A percentile compares a stretch with the other conserved stretches of the same genome.
phyloP scores from a whole-genome alignment of 192 early-diverging fungal genomes.

The Coemansia sp. region DNA sequence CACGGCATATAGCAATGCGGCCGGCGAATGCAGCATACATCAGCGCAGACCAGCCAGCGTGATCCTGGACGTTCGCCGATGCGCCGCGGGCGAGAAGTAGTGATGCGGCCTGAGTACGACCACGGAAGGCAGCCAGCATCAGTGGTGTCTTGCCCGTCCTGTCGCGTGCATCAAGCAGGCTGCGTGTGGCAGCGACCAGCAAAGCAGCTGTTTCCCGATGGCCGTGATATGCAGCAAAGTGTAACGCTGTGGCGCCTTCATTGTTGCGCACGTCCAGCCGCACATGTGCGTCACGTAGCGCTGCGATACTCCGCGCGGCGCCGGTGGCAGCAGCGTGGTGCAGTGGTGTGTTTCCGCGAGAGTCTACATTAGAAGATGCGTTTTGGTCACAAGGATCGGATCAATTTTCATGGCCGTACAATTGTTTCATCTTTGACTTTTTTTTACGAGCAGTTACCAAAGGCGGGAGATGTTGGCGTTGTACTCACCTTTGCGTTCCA shows the following conservation, averaged over 20 bases:
- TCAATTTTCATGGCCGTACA: neutral
- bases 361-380: conserved; percentile 16
- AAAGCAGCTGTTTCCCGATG: conserved; percentile 14
- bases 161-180: conserved; percentile 12
- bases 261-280: conserved; percentile 14
- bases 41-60: conserved; percentile 38
- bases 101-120: conserved; percentile 30
- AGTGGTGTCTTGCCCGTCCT: conserved; percentile 37
- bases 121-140: conserved; percentile 48
- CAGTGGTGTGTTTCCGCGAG: conserved; percentile 36
- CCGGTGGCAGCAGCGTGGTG: conserved; percentile 33
- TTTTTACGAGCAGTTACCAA: neutral
- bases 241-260: conserved; percentile 32
- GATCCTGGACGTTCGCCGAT: conserved; percentile 30
- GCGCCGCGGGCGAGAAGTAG: conserved; percentile 16
- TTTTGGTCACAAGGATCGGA: neutral
- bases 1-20: conserved; percentile 47
- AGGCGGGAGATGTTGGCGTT: neutral
- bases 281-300: conserved; percentile 7
- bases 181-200: conserved; percentile 1
- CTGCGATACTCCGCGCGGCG: conserved; percentile 13
- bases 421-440: neutral
- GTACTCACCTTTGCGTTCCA: conserved; percentile 33
- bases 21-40: conserved; percentile 51
- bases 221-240: conserved; percentile 43